Percentiles rank a stretch among this genome's conserved stretches.
Evolutionary conservation across 768 basidiomycete genomes (phyloP).

Genomic region (Cystobasidium onofrii): DNA sequence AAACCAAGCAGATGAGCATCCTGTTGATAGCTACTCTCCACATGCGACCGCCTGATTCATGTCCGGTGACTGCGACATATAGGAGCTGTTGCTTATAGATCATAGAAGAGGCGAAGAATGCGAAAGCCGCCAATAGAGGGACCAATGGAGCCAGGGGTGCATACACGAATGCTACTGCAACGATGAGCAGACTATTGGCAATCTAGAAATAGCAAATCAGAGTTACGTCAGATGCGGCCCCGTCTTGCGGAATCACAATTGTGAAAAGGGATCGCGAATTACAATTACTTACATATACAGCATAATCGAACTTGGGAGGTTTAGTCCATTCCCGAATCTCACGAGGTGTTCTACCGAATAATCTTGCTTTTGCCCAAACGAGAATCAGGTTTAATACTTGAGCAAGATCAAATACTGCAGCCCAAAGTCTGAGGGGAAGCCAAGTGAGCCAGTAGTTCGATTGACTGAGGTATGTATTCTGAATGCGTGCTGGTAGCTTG

Average conservation of each 20-base stretch:
- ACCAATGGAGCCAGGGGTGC: constrained; percentile 91
- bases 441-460: constrained; percentile 53
- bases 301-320: constrained; percentile 77
- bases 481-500: constrained; percentile 53
- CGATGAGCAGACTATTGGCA: constrained; percentile 53
- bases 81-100: constrained; percentile 90
- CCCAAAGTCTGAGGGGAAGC: constrained; percentile 77
- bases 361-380: constrained; percentile 71
- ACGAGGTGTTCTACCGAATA: constrained; percentile 79
- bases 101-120: constrained; percentile 51
- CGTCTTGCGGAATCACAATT: too few relatives aligned
- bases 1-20: constrained; percentile 61
- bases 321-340: constrained; percentile 84
- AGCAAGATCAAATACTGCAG: constrained; percentile 87
- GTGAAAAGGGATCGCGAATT: too few relatives aligned
- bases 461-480: constrained; percentile 82
- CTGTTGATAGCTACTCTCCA: constrained; percentile 56
- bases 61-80: constrained; percentile 79
- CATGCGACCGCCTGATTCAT: constrained; percentile 72
- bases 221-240: neutral
- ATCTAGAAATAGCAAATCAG: neutral
- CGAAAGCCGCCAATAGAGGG: constrained; percentile 69
- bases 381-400: constrained; percentile 78
- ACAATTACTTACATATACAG: constrained; percentile 44
- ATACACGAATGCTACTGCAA: constrained; percentile 78